Conservation (phyloP, 2,329 filamentous ascomycete genomes). For the Talaromyces sp. region DNA sequence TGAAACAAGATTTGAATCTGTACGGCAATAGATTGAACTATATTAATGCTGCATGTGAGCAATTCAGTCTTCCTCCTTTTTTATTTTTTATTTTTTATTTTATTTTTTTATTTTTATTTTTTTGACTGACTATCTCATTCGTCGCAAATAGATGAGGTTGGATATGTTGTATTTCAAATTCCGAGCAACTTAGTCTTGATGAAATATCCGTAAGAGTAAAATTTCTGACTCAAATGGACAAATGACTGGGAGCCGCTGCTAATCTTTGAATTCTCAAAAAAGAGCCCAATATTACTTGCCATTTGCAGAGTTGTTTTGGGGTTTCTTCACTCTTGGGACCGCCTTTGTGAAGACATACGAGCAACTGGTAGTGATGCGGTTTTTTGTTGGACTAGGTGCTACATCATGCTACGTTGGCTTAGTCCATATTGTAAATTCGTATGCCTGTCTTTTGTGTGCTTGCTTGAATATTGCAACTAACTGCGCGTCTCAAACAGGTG, state of each 20-base stretch:
- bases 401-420: conserved; percentile 3
- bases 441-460: neutral
- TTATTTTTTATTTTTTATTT: no score
- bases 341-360: conserved; percentile 4
- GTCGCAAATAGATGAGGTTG: conserved; percentile 1
- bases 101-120: no score
- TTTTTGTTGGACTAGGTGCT: conserved; percentile 3
- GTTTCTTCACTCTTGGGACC: conserved; percentile 1
- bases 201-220: conserved; percentile 4
- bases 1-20: conserved; percentile 1
- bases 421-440: conserved; percentile 3
- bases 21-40: conserved; percentile 1
- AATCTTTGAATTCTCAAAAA: no score
- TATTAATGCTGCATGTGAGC: conserved; percentile 4
- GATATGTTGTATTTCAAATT: conserved; percentile 5
- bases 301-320: conserved; percentile 1
- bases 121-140: no score
- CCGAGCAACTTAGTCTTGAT: conserved; percentile 1
- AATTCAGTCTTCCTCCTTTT: no score
- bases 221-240: no score
- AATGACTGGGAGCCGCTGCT: no score
- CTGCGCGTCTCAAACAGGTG: conserved; percentile 6
- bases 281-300: conserved; percentile 2
- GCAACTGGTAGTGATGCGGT: conserved; percentile 2
- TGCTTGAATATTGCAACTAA: no score